Evolutionary conservation across 2,329 filamentous ascomycete species (phyloP).

Genomic region (Fusarium devonianum): DNA sequence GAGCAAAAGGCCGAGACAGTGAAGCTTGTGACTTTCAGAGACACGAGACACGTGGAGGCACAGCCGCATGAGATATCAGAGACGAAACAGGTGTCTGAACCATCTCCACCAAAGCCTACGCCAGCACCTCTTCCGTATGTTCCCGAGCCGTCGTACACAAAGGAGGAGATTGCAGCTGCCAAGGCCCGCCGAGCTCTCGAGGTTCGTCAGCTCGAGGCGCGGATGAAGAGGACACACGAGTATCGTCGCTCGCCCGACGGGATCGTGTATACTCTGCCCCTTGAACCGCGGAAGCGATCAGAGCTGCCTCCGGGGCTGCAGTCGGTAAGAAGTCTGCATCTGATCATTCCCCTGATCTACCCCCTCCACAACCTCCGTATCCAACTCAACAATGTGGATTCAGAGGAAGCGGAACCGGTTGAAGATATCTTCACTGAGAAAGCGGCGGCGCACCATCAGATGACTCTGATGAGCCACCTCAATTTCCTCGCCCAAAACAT

Average conservation of each 20-base stretch:
- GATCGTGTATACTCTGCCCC: constrained; percentile 71
- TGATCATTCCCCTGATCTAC: constrained; percentile 76
- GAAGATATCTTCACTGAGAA: constrained; percentile 71
- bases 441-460: constrained; percentile 61
- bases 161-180: constrained; percentile 68
- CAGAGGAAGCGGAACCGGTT: constrained; percentile 65
- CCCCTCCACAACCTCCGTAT: constrained; percentile 73
- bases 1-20: constrained; percentile 76
- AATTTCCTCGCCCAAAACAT: constrained; percentile 79
- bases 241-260: constrained; percentile 76
- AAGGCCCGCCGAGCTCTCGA: constrained; percentile 70
- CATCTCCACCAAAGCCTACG: constrained; percentile 19
- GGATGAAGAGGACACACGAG: constrained; percentile 71
- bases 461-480: constrained; percentile 75
- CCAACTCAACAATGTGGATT: constrained; percentile 69
- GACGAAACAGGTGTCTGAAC: constrained; percentile 17
- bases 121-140: constrained; percentile 45
- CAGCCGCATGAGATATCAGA: constrained; percentile 6
- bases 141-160: constrained; percentile 59
- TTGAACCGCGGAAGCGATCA: constrained; percentile 68
- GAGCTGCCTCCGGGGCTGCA: constrained; percentile 69
- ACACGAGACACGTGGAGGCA: constrained; percentile 55
- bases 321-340: constrained; percentile 67
- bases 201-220: constrained; percentile 75
- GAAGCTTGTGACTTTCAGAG: constrained; percentile 69